Evolutionary conservation across 495 filamentous ascomycete genomes (phyloP), one percentile per base, ranked within the genome.

Genomic region (Umbilicaria muhlenbergii): DNA sequence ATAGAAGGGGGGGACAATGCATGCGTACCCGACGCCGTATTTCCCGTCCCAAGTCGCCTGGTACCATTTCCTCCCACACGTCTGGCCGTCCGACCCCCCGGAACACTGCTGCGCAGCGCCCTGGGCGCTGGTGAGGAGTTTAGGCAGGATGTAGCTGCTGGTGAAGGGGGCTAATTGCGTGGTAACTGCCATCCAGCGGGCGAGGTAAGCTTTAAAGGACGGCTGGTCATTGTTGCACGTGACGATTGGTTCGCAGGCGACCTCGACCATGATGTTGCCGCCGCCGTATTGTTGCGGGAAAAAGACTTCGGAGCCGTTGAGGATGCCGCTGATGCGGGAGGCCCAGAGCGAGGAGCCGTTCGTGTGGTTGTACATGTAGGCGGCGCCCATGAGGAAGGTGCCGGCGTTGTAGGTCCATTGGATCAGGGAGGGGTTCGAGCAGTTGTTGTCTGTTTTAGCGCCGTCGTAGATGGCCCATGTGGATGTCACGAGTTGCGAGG

Each of bases 201-300:
- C 65, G 7, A 86, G 66, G 50, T 85, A 81, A 4, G 81, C 82
- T 55, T 89, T 89, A 71, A 92, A 91, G 18, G 76, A 75, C 40
- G 78, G 75, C 53, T 86, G 80, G 59, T 89, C 83, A 42, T 72
- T 54, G 52, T 86, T 70, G 59, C 83, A 86, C 0, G 52, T 63
- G 38, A 64, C 55, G 28, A 58, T 59, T 2, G 71, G 58, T 56
- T 89, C 85, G 61, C 85, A 92, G 14, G 77, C 73, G n/a, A 76
- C 65, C 56, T 91, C 85, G 39, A 69, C 67, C 54, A 82, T 75
- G 50, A 78, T 66, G 21, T 69, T 60, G 15, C 63, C 58, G 36
- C 67, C 64, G 42, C 58, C 59, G 4, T 70, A 56, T 11, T 56
- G 35, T 46, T 74, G 59, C 62, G 72, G 77, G 66, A 87, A 91